Percentiles rank a stretch among this genome's conserved stretches.
Evolutionary conservation across 2,329 filamentous ascomycete species (phyloP).

Genomic region (Hymenoscyphus repandus): DNA sequence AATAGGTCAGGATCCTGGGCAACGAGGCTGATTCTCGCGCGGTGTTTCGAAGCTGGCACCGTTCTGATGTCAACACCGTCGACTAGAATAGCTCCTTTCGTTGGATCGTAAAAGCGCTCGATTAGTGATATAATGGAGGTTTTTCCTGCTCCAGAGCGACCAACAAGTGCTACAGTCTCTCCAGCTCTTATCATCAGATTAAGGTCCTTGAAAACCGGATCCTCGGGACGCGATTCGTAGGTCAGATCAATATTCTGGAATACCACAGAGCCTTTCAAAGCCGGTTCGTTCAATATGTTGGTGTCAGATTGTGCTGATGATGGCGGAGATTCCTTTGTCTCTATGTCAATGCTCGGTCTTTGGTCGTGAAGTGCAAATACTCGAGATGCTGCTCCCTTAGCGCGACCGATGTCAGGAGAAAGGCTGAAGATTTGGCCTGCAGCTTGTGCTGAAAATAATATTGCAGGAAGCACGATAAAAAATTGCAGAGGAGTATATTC

Average conservation of each 20-base stretch:
- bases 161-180: slow-evolving; percentile 59
- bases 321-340: background rate
- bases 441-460: slow-evolving; percentile 67
- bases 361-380: slow-evolving; percentile 47
- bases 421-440: slow-evolving; percentile 72
- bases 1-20: slow-evolving; percentile 51
- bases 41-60: slow-evolving; percentile 40
- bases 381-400: slow-evolving; percentile 54
- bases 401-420: slow-evolving; percentile 68
- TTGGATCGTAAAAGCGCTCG: slow-evolving; percentile 46
- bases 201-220: slow-evolving; percentile 52
- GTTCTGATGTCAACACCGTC: slow-evolving; percentile 39
- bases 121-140: slow-evolving; percentile 57
- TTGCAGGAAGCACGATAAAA: slow-evolving; percentile 39
- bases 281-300: slow-evolving; percentile 10
- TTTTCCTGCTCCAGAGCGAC: slow-evolving; percentile 62
- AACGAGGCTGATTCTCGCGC: slow-evolving; percentile 49
- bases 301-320: background rate
- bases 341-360: slow-evolving; percentile 31
- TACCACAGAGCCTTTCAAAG: slow-evolving; percentile 36
- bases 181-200: slow-evolving; percentile 52
- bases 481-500: slow-evolving; percentile 59
- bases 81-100: slow-evolving; percentile 27
- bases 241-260: slow-evolving; percentile 58
- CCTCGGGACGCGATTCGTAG: slow-evolving; percentile 57